Evolutionary conservation across 1,284 basidiomycete species (phyloP).

Genomic region (Acaromyces ingoldii): DNA sequence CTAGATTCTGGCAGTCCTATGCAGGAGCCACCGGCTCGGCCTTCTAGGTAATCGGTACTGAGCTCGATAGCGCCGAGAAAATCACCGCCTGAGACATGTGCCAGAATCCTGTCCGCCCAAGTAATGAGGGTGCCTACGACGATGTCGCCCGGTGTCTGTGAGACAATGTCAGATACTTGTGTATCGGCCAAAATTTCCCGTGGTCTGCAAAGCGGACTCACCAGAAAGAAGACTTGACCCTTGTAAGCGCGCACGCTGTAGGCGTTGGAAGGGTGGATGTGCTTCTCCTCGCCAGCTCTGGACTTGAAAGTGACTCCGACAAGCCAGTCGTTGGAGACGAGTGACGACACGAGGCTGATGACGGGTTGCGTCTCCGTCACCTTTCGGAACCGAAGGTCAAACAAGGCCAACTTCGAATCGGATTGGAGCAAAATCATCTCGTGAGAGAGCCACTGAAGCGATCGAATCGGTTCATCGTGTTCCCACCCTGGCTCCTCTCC

Average conservation of each 20-base stretch:
- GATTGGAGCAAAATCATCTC: slow-evolving; percentile 32
- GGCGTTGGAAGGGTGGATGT: slow-evolving; percentile 54
- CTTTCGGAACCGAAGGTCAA: slow-evolving; percentile 27
- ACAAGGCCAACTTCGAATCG: slow-evolving; percentile 20
- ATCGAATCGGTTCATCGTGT: slow-evolving; percentile 51
- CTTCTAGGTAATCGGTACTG: slow-evolving; percentile 76
- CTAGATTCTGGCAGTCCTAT: slow-evolving; percentile 75
- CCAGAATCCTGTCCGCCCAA: slow-evolving; percentile 89
- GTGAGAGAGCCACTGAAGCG: slow-evolving; percentile 55
- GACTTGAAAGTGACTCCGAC: neutral
- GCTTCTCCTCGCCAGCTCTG: neutral
- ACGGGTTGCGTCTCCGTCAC: slow-evolving; percentile 30
- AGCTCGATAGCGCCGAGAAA: slow-evolving; percentile 86
- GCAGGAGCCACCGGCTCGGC: slow-evolving; percentile 73
- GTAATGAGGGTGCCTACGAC: slow-evolving; percentile 81
- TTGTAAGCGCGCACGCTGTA: slow-evolving; percentile 73
- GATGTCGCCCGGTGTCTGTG: slow-evolving; percentile 59
- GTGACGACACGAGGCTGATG: slow-evolving; percentile 7
- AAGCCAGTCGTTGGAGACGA: slow-evolving; percentile 49
- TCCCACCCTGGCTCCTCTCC: slow-evolving; percentile 38
- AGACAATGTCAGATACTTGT: too few relatives aligned
- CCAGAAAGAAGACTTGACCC: slow-evolving; percentile 81
- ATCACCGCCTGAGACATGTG: slow-evolving; percentile 76
- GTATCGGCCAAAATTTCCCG: too few relatives aligned
- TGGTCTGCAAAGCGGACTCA: too few relatives aligned